Evolutionary conservation across 371 early-diverging fungal species (phyloP).

Genomic region (Batkoa obscura): DNA sequence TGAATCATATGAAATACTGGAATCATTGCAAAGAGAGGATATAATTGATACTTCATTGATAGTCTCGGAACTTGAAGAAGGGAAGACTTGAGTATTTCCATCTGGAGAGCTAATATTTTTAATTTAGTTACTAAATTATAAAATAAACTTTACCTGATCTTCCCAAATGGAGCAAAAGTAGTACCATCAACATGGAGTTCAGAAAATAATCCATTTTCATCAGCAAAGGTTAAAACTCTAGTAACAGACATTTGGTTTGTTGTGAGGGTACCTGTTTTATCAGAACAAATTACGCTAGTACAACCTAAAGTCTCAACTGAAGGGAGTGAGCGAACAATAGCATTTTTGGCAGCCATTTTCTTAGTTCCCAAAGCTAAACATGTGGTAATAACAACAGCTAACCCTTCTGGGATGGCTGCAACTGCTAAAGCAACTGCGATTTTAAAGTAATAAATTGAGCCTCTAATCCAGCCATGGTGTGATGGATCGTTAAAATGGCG

Average conservation of each 20-base stretch:
- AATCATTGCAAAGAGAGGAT: constrained; percentile 83
- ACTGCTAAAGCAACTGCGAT: constrained; percentile 97
- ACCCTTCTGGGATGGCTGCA: constrained; percentile 98
- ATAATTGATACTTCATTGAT: constrained; percentile 58
- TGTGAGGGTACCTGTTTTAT: constrained; percentile 98
- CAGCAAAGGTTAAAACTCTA: constrained; percentile 27
- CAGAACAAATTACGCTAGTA: constrained; percentile 91
- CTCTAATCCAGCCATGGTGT: constrained; percentile 78
- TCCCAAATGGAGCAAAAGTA: constrained; percentile 68
- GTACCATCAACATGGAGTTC: constrained; percentile 63
- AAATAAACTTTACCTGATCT: constrained; percentile 20
- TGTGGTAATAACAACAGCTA: constrained; percentile 93
- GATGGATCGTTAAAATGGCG: constrained; percentile 80
- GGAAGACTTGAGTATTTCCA: constrained; percentile 21
- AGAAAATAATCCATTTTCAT: constrained; percentile 21
- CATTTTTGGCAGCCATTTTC: constrained; percentile 89
- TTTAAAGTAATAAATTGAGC: constrained; percentile 88
- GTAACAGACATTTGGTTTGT: constrained; percentile 92
- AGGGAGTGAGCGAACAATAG: constrained; percentile 85
- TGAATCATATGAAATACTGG: constrained; percentile 58
- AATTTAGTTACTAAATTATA: not conserved
- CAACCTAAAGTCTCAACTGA: constrained; percentile 94
- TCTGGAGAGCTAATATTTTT: constrained; percentile 10
- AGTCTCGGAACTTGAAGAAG: constrained; percentile 26
- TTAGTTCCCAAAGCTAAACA: constrained; percentile 91